These are phyloP conservation scores for Fimicolochytrium jonesii DNA, from an alignment of 192 early-diverging fungal genomes.

Conservation along the genomic window DNA sequence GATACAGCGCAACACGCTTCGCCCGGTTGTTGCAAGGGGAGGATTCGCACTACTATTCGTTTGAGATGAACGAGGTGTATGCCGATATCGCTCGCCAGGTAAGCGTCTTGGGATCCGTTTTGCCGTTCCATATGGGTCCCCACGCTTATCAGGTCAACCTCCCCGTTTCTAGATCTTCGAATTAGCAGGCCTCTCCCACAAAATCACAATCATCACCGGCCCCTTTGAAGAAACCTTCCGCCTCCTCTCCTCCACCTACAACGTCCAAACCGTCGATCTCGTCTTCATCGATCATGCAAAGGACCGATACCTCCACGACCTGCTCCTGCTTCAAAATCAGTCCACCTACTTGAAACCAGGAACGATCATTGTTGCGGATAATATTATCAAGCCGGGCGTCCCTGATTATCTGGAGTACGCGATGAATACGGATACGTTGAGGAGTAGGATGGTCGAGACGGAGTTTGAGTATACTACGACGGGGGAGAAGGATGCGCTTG, in stretches of 20 bases:
- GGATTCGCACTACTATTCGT: slow-evolving; percentile 6
- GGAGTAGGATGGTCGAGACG: neutral
- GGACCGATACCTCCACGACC: neutral
- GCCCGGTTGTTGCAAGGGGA: neutral
- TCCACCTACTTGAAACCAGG: neutral
- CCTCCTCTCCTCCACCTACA: neutral
- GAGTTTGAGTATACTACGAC: neutral
- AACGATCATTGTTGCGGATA: slow-evolving; percentile 15
- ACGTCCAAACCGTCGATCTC: slow-evolving; percentile 3
- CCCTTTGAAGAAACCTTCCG: slow-evolving; percentile 1
- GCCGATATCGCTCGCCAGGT: slow-evolving; percentile 3
- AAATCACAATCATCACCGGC: slow-evolving; percentile 13
- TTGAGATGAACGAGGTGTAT: neutral
- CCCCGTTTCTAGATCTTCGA: too few relatives aligned
- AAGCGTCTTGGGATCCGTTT: too few relatives aligned
- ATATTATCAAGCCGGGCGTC: slow-evolving; percentile 14
- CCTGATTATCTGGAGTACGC: slow-evolving; percentile 19
- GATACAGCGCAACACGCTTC: slow-evolving; percentile 16
- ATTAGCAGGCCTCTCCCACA: neutral
- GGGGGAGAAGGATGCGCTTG: neutral
- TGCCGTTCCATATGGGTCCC: too few relatives aligned
- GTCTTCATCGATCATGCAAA: slow-evolving; percentile 21
- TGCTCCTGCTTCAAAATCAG: slow-evolving; percentile 3
- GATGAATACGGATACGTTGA: neutral
- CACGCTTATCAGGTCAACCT: too few relatives aligned